These are phyloP conservation scores for Candida maris DNA, from an alignment of 805 yeast genomes.

Conservation along the genomic window DNA sequence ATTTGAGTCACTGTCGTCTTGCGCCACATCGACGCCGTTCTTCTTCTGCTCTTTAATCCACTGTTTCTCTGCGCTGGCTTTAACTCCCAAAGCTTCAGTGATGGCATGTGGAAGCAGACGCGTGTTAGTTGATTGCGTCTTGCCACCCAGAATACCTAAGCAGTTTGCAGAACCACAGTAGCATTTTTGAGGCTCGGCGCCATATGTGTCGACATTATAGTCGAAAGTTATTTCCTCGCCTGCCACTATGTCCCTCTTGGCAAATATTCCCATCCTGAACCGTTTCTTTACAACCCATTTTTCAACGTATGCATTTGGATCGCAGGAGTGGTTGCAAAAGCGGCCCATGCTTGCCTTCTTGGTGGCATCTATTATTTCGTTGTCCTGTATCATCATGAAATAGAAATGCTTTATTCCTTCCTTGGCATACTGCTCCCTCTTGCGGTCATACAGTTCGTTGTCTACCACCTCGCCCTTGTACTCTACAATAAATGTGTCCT, in stretches of 20 bases:
- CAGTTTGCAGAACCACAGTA: conserved; percentile 93
- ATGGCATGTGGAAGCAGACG: conserved; percentile 76
- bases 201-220: conserved; percentile 94
- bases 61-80: conserved; percentile 60
- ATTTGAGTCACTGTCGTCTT: conserved; percentile 50
- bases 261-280: conserved; percentile 90
- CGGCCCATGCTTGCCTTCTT: conserved; percentile 83
- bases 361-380: conserved; percentile 94
- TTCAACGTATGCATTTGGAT: conserved; percentile 91
- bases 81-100: conserved; percentile 82
- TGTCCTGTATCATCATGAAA: conserved; percentile 92
- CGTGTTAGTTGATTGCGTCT: conserved; percentile 92
- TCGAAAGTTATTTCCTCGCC: conserved; percentile 94
- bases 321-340: conserved; percentile 92
- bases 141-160: conserved; percentile 92
- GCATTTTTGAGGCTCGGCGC: conserved; percentile 91
- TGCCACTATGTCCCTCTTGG: conserved; percentile 60
- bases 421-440: conserved; percentile 72
- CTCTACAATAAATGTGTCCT: conserved; percentile 78
- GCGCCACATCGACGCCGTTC: conserved; percentile 43
- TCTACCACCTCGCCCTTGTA: conserved; percentile 93
- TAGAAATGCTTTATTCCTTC: conserved; percentile 77
- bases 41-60: conserved; percentile 63
- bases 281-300: conserved; percentile 96
- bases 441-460: conserved; percentile 64